A percentile compares a stretch with the other conserved stretches of the same genome.
Conservation (phyloP, 345 rosid genomes). For the Citrus reticulata region DNA sequence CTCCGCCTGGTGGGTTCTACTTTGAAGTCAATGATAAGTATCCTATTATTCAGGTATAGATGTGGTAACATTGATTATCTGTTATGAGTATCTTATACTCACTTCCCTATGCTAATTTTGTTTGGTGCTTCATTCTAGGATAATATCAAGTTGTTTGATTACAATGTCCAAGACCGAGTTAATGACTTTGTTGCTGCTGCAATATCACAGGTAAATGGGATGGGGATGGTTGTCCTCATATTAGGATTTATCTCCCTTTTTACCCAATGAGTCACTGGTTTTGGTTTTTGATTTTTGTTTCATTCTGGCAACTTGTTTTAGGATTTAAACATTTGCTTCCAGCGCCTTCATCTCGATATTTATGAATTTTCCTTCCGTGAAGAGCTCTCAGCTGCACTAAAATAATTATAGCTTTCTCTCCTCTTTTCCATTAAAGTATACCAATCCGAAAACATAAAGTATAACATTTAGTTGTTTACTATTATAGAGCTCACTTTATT, state of each 20-base stretch:
- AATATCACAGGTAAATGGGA: conserved; percentile 63
- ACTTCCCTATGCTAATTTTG: conserved; percentile 18
- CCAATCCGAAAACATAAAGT: background rate
- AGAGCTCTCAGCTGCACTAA: background rate
- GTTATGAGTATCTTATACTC: conserved; percentile 1
- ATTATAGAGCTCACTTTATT: background rate
- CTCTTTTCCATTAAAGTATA: background rate
- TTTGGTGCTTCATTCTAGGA: conserved; percentile 53
- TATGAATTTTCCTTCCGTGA: background rate
- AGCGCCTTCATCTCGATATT: background rate
- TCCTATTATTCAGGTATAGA: conserved; percentile 77
- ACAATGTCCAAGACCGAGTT: conserved; percentile 93
- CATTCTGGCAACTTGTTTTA: background rate
- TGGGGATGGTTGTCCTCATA: background rate
- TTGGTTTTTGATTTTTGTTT: conserved; percentile 4
- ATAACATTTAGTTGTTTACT: background rate
- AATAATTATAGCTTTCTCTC: background rate
- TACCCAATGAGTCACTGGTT: background rate
- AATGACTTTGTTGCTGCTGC: conserved; percentile 94
- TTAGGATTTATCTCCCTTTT: background rate
- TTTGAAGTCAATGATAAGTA: conserved; percentile 80
- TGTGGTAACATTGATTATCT: background rate
- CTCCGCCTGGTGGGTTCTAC: conserved; percentile 90
- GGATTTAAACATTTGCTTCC: conserved; percentile 5
- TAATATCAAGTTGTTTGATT: conserved; percentile 72